Percentiles rank a stretch among this genome's conserved stretches.
Evolutionary conservation across 2,329 filamentous ascomycete genomes (phyloP).

Genomic region (Cercospora brassicicola): DNA sequence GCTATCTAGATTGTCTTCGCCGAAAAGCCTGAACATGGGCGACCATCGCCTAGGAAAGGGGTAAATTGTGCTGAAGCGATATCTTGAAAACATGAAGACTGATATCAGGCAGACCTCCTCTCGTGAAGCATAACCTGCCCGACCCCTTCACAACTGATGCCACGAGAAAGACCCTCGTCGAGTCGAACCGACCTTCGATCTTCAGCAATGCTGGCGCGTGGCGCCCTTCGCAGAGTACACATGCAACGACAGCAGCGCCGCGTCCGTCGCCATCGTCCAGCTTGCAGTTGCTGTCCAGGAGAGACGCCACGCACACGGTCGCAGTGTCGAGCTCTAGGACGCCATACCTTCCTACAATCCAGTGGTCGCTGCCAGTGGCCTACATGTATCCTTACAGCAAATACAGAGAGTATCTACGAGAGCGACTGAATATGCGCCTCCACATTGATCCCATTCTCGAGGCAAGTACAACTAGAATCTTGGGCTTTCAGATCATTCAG

Average conservation of each 20-base stretch:
- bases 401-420: background rate
- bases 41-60: background rate
- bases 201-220: background rate
- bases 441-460: background rate
- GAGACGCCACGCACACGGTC: background rate
- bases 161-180: background rate
- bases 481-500: background rate
- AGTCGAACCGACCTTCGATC: background rate
- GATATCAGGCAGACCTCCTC: background rate
- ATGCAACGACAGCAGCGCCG: background rate
- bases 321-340: background rate
- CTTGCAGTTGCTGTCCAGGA: background rate
- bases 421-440: background rate
- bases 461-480: background rate
- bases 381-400: background rate
- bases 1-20: background rate
- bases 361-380: background rate
- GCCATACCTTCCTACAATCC: background rate
- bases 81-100: background rate
- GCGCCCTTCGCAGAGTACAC: background rate
- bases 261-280: background rate
- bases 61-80: background rate
- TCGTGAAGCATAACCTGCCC: background rate
- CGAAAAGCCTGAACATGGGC: background rate
- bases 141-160: background rate